Conservation (phyloP, 768 basidiomycete genomes). For the Boletellus emodensis region DNA sequence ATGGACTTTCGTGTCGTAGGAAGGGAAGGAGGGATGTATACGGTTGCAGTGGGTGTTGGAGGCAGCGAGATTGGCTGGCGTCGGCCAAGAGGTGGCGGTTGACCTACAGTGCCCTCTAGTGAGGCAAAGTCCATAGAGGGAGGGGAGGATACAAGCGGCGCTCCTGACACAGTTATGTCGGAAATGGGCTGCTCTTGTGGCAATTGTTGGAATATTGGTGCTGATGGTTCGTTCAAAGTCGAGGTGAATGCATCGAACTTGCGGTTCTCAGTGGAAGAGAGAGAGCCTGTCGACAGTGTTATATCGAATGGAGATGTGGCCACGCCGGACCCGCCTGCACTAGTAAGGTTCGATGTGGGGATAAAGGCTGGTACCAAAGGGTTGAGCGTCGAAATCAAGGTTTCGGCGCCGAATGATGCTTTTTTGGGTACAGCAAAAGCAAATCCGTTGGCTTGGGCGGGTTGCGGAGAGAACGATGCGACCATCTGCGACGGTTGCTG, state of each 20-base stretch:
- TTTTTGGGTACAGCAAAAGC: background rate
- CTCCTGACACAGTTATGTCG: background rate
- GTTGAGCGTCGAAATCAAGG: conserved; percentile 12
- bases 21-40: conserved; percentile 14
- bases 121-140: conserved; percentile 10
- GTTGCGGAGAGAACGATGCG: background rate
- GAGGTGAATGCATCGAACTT: background rate
- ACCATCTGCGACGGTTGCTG: background rate
- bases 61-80: conserved; percentile 33
- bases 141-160: conserved; percentile 13
- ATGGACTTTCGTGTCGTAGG: conserved; percentile 16
- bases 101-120: conserved; percentile 5
- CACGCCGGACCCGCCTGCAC: background rate
- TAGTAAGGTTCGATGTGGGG: conserved; percentile 1
- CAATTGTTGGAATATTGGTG: background rate
- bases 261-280: background rate
- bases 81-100: conserved; percentile 26
- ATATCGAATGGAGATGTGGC: background rate
- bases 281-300: background rate
- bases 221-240: background rate
- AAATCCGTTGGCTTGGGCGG: background rate
- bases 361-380: conserved; percentile 18
- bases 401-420: conserved; percentile 3
- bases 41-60: conserved; percentile 27
- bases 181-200: conserved; percentile 1